Evolutionary conservation across 2,329 filamentous ascomycete species (phyloP), one percentile per base, ranked within the genome.

Genomic region (Alternaria alternata): DNA sequence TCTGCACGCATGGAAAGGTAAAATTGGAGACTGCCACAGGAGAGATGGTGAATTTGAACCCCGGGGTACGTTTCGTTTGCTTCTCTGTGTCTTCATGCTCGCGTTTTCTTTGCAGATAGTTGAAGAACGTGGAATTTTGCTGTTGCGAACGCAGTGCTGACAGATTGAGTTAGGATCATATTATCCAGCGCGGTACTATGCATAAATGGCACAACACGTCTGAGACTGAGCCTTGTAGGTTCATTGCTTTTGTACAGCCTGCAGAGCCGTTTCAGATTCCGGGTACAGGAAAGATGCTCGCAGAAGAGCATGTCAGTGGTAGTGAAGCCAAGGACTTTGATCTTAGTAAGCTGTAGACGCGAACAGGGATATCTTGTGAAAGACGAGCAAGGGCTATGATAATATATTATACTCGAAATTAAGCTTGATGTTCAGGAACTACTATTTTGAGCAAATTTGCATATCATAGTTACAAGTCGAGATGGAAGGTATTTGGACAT

Each of bases 111-210:
- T 14, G 9, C 6, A 5, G 6, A 18, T 22, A 22, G 9, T n/a
- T 12, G 38, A 20, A 8, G 36, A 11, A 20, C n/a, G 7, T 20
- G 4, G 7, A 9, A 11, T 12, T 22, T 22, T 7, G 9, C 18
- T 51, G 16, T 39, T 32, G 0, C 51, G 38, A 9, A 26, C 16
- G 14, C 11, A 4, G 7, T 34, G 3, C 46, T 48, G 14, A 48
- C 7, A 7, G 7, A 34, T 4, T 4, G 12, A 12, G 12, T n/a
- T 7, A 48, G 38, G 60, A 72, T 38, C 68, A 71, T 39, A 51
- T 72, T 14, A 57, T 72, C 18, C 69, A 72, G 47, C 54, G 67
- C 1, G 69, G 69, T 0, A 72, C 68, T 3, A 63, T 69, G 59
- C 68, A 72, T 43, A 71, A 67, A 36, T 71, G 68, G 69, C 52